Percentiles rank a stretch among this genome's conserved stretches.
Evolutionary conservation across 2,329 filamentous ascomycete genomes (phyloP).

Genomic region (Alternaria dauci): DNA sequence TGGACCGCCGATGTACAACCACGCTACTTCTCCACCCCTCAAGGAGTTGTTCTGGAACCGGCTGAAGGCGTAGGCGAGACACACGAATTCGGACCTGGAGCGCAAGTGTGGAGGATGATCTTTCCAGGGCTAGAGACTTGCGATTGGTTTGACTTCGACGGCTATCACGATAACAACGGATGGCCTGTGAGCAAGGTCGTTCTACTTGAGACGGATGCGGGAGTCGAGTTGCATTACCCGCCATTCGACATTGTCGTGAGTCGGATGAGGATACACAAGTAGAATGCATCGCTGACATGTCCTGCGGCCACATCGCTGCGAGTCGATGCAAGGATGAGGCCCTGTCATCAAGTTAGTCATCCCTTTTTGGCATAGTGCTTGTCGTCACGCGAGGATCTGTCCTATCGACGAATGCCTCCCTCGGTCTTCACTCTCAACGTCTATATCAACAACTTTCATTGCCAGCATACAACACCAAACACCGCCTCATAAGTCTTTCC

Average conservation of each 20-base stretch:
- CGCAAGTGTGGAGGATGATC: conserved; percentile 41
- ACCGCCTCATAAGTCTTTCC: background rate
- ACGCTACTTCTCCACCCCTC: conserved; percentile 32
- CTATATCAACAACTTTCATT: background rate
- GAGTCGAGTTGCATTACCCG: conserved; percentile 41
- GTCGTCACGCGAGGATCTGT: background rate
- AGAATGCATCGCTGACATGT: background rate
- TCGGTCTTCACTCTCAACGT: background rate
- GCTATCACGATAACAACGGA: conserved; percentile 43
- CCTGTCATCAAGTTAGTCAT: background rate
- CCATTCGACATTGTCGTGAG: conserved; percentile 39
- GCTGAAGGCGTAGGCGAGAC: conserved; percentile 36
- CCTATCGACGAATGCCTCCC: background rate
- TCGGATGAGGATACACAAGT: conserved; percentile 3
- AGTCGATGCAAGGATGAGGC: background rate
- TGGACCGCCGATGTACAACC: conserved; percentile 31
- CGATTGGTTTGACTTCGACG: conserved; percentile 47
- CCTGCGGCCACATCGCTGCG: background rate
- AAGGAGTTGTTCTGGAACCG: conserved; percentile 37
- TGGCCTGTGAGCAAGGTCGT: conserved; percentile 45
- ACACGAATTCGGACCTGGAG: conserved; percentile 33
- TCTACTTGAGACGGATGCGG: conserved; percentile 26
- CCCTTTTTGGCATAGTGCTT: background rate
- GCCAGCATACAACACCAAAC: background rate
- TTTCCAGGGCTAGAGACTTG: conserved; percentile 36